phyloP scores from a whole-genome alignment of 441 rosid species.

The Erodium texanum region DNA sequence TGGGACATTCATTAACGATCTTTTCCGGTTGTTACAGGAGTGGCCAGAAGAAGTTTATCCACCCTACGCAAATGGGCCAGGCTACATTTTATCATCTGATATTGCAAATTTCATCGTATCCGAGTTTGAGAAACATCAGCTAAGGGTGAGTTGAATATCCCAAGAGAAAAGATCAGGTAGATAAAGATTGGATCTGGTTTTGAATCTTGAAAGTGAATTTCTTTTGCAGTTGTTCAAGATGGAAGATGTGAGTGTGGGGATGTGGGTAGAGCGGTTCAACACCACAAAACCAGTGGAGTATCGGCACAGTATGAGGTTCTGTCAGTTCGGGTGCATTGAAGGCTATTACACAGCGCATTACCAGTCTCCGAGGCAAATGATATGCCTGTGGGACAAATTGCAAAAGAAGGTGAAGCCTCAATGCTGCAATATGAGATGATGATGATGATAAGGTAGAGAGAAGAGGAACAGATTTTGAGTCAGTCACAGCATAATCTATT shows the following conservation, averaged over 20 bases:
- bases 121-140: slow-evolving; percentile 24
- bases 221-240: slow-evolving; percentile 22
- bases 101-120: slow-evolving; percentile 61
- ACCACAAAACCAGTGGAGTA: slow-evolving; percentile 63
- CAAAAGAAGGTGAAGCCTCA: slow-evolving; percentile 40
- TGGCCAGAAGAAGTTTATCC: slow-evolving; percentile 90
- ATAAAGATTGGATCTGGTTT: neutral
- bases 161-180: neutral
- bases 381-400: slow-evolving; percentile 76
- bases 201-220: slow-evolving; percentile 33
- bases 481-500: too few relatives aligned
- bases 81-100: slow-evolving; percentile 73
- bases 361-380: slow-evolving; percentile 94
- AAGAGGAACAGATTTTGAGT: neutral
- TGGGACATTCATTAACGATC: neutral
- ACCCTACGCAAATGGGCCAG: slow-evolving; percentile 94
- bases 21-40: slow-evolving; percentile 41
- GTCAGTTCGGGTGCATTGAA: slow-evolving; percentile 86
- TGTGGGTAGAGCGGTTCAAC: slow-evolving; percentile 42
- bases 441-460: neutral
- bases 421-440: slow-evolving; percentile 82
- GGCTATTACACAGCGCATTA: slow-evolving; percentile 88
- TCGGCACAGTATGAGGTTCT: slow-evolving; percentile 70
- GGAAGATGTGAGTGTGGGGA: neutral
- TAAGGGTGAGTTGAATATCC: slow-evolving; percentile 75